Conservation (phyloP, 108 stramenopile species). For the Conticribra guillardii region DNA sequence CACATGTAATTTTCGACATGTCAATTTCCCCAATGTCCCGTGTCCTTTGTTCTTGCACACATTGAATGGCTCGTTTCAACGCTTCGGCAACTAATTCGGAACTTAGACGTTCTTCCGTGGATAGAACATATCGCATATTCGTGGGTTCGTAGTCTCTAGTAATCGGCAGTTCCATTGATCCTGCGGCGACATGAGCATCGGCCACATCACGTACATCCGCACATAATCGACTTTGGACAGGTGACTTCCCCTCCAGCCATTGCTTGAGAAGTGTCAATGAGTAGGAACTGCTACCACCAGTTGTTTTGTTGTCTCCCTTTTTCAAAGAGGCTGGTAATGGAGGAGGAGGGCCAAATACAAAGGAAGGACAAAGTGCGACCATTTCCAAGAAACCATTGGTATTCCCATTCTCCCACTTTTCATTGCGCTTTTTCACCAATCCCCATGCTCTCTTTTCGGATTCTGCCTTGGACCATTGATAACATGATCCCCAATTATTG, state of each 20-base stretch:
- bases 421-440: constrained; percentile 43
- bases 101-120: constrained; percentile 67
- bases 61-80: constrained; percentile 34
- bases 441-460: constrained; percentile 75
- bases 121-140: constrained; percentile 70
- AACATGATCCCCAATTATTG: constrained; percentile 79
- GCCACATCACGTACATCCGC: constrained; percentile 87
- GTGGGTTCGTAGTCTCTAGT: constrained; percentile 15
- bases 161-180: constrained; percentile 25
- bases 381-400: constrained; percentile 62
- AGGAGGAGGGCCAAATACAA: constrained; percentile 81
- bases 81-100: constrained; percentile 65
- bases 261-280: constrained; percentile 71
- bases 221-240: constrained; percentile 79
- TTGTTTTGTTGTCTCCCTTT: constrained; percentile 4
- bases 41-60: constrained; percentile 19
- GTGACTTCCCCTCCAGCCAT: constrained; percentile 76
- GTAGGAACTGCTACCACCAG: constrained; percentile 49
- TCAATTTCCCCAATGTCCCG: constrained; percentile 9
- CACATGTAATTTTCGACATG: constrained; percentile 49
- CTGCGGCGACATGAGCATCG: constrained; percentile 74
- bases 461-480: constrained; percentile 86
- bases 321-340: constrained; percentile 15
- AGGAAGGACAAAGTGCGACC: constrained; percentile 74
- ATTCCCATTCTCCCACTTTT: constrained; percentile 71